phyloP scores from a whole-genome alignment of 106 monocot genomes.

The Vanilla planifolia region DNA sequence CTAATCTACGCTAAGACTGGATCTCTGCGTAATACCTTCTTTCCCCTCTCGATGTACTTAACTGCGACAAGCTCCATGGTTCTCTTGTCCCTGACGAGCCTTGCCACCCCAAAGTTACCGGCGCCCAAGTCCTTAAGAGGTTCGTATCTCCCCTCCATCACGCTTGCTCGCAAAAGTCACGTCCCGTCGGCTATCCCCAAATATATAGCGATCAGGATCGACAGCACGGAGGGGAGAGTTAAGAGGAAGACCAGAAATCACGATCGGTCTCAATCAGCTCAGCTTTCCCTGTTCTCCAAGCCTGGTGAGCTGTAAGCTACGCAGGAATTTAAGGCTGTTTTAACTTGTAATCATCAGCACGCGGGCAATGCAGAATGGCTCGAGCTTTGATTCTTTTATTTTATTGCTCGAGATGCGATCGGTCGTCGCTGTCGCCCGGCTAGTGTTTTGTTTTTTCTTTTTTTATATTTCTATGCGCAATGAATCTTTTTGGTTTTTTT shows the following conservation, averaged over 20 bases:
- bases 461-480: too few relatives aligned
- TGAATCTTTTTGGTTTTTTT: too few relatives aligned
- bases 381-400: too few relatives aligned
- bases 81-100: constrained; percentile 33
- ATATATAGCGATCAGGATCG: neutral
- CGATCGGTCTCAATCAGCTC: neutral
- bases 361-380: too few relatives aligned
- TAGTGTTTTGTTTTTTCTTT: too few relatives aligned
- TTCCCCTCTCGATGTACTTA: constrained; percentile 46
- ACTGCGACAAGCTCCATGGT: constrained; percentile 31
- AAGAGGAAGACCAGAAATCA: neutral
- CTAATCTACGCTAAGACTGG: neutral
- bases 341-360: too few relatives aligned
- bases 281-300: too few relatives aligned
- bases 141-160: constrained; percentile 31
- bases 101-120: constrained; percentile 40
- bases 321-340: too few relatives aligned
- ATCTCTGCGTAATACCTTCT: constrained; percentile 18
- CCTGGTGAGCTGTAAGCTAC: too few relatives aligned
- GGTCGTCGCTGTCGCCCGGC: too few relatives aligned
- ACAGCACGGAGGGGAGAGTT: neutral
- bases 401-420: too few relatives aligned
- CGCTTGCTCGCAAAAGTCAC: neutral
- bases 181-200: neutral
- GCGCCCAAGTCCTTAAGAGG: constrained; percentile 32